These are phyloP conservation scores for Leptographium radiaticola DNA, from an alignment of 2,329 filamentous ascomycete genomes.

Conservation along the genomic window DNA sequence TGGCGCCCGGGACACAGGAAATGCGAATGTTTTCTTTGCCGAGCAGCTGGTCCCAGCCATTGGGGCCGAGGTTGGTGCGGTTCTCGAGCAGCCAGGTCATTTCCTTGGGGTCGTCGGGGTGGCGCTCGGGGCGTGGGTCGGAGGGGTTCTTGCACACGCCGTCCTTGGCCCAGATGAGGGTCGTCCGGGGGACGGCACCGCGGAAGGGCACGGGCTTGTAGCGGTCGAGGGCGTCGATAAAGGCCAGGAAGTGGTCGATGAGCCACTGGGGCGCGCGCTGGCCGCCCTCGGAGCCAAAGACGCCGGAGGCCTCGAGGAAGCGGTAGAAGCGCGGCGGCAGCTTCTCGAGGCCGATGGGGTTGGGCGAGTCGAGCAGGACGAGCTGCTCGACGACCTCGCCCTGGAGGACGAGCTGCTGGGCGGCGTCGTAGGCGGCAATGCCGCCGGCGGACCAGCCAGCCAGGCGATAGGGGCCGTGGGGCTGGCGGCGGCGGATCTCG, in stretches of 20 bases:
- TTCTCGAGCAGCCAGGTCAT: not conserved
- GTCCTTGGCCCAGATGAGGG: not conserved
- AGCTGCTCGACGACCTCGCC: not conserved
- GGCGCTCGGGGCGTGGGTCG: not conserved
- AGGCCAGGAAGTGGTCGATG: not conserved
- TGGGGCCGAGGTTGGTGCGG: not conserved
- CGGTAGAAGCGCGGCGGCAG: not conserved
- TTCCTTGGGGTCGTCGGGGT: not conserved
- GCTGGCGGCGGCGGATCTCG: conserved; percentile 15
- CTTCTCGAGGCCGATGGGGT: not conserved
- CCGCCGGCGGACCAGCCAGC: not conserved
- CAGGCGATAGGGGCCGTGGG: conserved; percentile 14
- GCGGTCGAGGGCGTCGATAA: not conserved
- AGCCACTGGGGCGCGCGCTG: not conserved
- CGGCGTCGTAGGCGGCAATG: not conserved
- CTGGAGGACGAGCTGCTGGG: not conserved
- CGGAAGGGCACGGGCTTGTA: not conserved
- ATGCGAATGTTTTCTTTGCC: not conserved
- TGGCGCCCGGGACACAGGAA: not conserved
- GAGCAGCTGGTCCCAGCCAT: not conserved
- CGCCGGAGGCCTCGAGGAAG: not conserved
- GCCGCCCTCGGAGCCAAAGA: not conserved
- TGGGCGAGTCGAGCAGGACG: not conserved
- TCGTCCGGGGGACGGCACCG: not conserved
- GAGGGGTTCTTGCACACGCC: not conserved